phyloP scores from a whole-genome alignment of 768 basidiomycete genomes.

The Strobilomyces confusus region DNA sequence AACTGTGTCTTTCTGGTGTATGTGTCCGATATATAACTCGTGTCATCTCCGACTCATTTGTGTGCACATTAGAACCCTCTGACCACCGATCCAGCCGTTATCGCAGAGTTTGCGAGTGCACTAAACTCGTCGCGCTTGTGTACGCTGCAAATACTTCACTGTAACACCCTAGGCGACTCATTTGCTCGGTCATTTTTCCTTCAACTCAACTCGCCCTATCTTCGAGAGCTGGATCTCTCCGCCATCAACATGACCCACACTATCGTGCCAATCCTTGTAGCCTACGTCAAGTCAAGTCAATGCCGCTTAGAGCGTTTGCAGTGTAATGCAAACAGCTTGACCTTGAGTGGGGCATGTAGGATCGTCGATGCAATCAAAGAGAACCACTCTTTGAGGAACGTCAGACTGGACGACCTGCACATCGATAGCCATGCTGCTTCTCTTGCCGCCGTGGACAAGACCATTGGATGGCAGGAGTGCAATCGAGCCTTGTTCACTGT shows the following conservation, averaged over 20 bases:
- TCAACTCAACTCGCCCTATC: conserved; percentile 40
- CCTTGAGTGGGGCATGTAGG: conserved; percentile 38
- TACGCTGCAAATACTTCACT: conserved; percentile 48
- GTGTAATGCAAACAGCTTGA: conserved; percentile 55
- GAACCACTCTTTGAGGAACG: conserved; percentile 45
- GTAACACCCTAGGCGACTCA: conserved; percentile 44
- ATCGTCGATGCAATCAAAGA: conserved; percentile 45
- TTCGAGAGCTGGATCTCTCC: conserved; percentile 56
- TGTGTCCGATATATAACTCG: conserved; percentile 19
- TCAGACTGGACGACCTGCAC: conserved; percentile 50
- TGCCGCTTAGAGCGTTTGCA: conserved; percentile 48
- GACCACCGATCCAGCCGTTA: conserved; percentile 33
- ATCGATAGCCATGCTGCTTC: conserved; percentile 27
- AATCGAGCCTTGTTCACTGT: conserved; percentile 30
- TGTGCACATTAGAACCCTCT: conserved; percentile 36
- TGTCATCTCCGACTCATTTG: conserved; percentile 12
- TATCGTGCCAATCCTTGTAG: conserved; percentile 39
- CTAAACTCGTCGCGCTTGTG: conserved; percentile 53
- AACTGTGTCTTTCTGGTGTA: conserved; percentile 57
- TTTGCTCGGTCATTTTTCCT: conserved; percentile 52
- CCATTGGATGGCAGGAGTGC: conserved; percentile 30
- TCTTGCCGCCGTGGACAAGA: conserved; percentile 17
- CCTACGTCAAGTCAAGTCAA: conserved; percentile 48
- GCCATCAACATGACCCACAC: conserved; percentile 43
- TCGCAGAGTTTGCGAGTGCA: conserved; percentile 41